Evolutionary conservation across 2,329 filamentous ascomycete species (phyloP), one percentile per base, ranked within the genome.

Genomic region (Fusarium sp.): DNA sequence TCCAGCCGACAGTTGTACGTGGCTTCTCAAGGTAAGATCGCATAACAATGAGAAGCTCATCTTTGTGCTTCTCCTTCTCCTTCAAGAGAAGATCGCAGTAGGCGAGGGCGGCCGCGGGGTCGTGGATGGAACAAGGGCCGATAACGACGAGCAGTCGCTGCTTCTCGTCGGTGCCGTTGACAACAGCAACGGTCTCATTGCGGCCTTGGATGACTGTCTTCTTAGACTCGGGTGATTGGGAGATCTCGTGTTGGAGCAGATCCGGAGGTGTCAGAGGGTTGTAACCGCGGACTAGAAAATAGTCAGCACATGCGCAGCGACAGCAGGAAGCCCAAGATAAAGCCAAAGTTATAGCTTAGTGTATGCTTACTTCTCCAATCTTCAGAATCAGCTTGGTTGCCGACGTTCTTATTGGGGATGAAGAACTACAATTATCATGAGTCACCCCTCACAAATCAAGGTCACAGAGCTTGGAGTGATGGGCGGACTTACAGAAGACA

Each of bases 1-100:
- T 99, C 96, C 96, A 99, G 72, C 96, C 96, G 27, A 99, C 93
- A 0, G 96, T 99, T 27, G 96, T 99, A 69, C 96, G 90, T 22
- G 96, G 96, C 86, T 99, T 99, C 86, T 99, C 96, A 63, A 99
- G 89, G 87, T 99, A 99, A 68, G 93, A 92, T 73, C 96, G 92
- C 96, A 99, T 99, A 65, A 99, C 91, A 72, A 99, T 96, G 73
- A 96, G 86, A 37, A 99, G 87, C 77, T 98, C 93, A 75, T 94
- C 87, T 78, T 92, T 87, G 83, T 97, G 91, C 83, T 96, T 96
- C 78, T 94, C 88, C 81, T 95, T 94, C 75, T 96, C 84, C 76
- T 88, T 84, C 71, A 96, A 79, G 67, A 99, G 85, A 70, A 91
- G 85, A 76, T 94, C 89, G 85, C 94, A 97, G 88, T 99, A 99